Evolutionary conservation across 805 yeast species (phyloP).

Genomic region (Pichia deserticola): DNA sequence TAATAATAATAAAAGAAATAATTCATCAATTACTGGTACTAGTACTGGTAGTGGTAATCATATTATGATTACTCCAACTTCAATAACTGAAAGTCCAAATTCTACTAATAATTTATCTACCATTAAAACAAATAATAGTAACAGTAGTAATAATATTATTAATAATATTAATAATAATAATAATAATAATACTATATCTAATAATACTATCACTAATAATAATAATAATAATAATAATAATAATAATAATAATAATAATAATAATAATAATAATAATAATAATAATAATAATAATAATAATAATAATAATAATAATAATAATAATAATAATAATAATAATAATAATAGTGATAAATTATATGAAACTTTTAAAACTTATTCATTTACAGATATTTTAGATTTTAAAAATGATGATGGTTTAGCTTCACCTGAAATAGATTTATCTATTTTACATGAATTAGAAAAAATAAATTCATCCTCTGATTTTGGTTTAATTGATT

Average conservation of each 20-base stretch:
- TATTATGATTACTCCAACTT: slow-evolving; percentile 22
- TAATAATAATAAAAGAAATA: not conserved
- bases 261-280: not conserved
- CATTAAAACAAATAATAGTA: not conserved
- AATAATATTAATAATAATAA: no score
- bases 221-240: not conserved
- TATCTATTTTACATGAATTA: slow-evolving; percentile 17
- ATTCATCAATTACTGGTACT: not conserved
- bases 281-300: not conserved
- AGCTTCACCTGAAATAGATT: slow-evolving; percentile 17
- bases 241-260: no score
- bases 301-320: no score
- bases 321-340: not conserved
- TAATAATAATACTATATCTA: no score
- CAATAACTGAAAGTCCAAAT: slow-evolving; percentile 9
- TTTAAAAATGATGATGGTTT: slow-evolving; percentile 19
- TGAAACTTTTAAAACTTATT: slow-evolving; percentile 8
- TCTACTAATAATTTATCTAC: not conserved
- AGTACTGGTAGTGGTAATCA: not conserved
- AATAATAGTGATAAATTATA: not conserved
- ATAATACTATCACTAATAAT: no score
- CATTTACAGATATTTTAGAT: slow-evolving; percentile 22
- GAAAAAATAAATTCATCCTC: slow-evolving; percentile 1
- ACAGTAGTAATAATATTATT: not conserved
- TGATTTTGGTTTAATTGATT: not conserved